Base-by-base conservation (phyloP, 106 monocot genomes). In the Iris macrosiphon region DNA sequence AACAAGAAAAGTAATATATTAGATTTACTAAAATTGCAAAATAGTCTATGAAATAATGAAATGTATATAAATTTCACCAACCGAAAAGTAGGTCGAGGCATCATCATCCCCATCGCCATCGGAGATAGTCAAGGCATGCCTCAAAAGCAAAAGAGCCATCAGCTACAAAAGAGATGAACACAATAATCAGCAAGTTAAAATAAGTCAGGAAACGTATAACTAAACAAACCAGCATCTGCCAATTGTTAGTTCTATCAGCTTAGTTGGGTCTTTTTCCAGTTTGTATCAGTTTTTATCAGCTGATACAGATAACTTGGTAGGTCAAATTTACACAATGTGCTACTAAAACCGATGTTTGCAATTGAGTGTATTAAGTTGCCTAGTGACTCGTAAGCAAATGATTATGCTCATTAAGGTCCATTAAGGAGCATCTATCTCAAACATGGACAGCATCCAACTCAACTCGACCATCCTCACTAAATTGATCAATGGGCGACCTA, bases 91-190 rank as follows among this genome's bases (percentile, higher is more conserved):
- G 7, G 82, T 69, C 41, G 89, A 85, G 38, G 94, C 79, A 76
- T 89, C 85, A 17, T 93, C 83, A 41, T 82, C 82, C 9, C 69
- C 85, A 66, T 78, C 83, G n/a, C 58, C 71, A 29, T 48, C 63
- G 4, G 75, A 79, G 22, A 82, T 62, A 22, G 75, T 37, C 55
- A 95, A 38, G 12, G 94, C 87, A 77, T 89, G 85, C 67, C 82
- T 85, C 65, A 95, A 57, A 29, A 95, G 66, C 45, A 95, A 62
- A 68, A 95, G 84, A 21, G 85, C 89, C 76, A 95, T 82, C 49
- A 95, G 74, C 94, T 95, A 69, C 39, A 62, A 44, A 18, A 59
- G 34, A 59, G 10, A 54, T 56, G 42, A 23, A 49, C n/a, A n/a
- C n/a, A n/a, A 19, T 25, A 47, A 57, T 12, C 0, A 7, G 40